A percentile compares a stretch with the other conserved stretches of the same genome.
These are phyloP conservation scores for Verticillium alfalfae DNA, from an alignment of 2,329 filamentous ascomycete genomes.

Conservation along the genomic window DNA sequence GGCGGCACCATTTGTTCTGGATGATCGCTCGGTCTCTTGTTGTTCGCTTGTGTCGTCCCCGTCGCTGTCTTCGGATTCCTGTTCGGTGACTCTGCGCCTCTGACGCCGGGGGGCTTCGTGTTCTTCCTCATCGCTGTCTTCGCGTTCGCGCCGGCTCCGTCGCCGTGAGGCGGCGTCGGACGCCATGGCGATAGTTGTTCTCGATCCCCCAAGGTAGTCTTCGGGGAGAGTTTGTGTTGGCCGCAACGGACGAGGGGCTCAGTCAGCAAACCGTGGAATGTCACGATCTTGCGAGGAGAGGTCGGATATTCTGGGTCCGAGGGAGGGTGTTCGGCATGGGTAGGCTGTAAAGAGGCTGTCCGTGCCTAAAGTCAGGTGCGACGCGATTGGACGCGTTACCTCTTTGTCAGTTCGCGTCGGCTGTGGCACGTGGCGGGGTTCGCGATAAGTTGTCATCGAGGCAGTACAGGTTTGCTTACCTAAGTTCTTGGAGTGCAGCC, in stretches of 20 bases:
- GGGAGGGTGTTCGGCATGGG: not conserved
- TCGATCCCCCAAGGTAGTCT: not conserved
- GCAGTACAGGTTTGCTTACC: too few species aligned
- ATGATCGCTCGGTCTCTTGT: not conserved
- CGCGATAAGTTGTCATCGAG: not conserved
- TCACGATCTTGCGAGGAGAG: not conserved
- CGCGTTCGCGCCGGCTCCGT: slow-evolving; percentile 35
- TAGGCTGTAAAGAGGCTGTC: not conserved
- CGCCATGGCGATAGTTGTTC: not conserved
- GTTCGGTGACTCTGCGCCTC: slow-evolving; percentile 15
- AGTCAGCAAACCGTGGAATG: not conserved
- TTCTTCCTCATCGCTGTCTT: slow-evolving; percentile 30
- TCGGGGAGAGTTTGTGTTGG: not conserved
- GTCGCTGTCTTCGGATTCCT: slow-evolving; percentile 8
- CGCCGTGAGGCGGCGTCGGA: slow-evolving; percentile 20
- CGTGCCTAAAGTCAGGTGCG: not conserved
- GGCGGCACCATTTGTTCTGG: not conserved
- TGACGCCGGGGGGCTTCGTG: slow-evolving; percentile 25
- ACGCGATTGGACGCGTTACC: slow-evolving; percentile 1
- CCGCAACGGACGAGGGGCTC: not conserved
- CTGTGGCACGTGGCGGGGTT: not conserved
- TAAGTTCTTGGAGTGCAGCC: too few species aligned
- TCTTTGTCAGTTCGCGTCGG: not conserved
- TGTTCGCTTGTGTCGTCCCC: slow-evolving; percentile 10
- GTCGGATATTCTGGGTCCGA: not conserved